A percentile compares a stretch with the other conserved stretches of the same genome.
Evolutionary conservation across 2,329 filamentous ascomycete genomes (phyloP).

Genomic region (Setomelanomma holmii): DNA sequence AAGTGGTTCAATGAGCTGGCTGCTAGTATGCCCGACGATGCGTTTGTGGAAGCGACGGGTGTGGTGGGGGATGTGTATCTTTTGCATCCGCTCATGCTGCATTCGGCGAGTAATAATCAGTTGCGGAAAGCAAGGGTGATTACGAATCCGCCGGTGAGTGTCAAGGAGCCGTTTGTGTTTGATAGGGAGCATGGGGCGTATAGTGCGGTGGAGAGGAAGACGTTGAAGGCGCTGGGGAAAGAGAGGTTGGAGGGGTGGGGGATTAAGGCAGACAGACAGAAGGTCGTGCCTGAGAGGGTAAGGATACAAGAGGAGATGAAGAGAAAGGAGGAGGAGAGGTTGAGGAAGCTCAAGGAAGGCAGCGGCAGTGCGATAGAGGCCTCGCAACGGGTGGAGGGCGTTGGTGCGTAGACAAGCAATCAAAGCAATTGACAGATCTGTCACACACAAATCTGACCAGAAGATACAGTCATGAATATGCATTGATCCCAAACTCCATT

Average conservation of each 20-base stretch:
- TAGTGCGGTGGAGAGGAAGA: constrained; percentile 64
- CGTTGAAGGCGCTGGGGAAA: constrained; percentile 58
- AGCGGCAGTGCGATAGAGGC: constrained; percentile 14
- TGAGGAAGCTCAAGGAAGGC: constrained; percentile 43
- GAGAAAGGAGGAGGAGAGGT: constrained; percentile 55
- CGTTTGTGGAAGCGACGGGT: constrained; percentile 64
- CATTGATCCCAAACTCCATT: constrained; percentile 27
- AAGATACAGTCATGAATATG: background rate
- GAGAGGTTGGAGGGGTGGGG: constrained; percentile 61
- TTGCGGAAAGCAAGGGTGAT: constrained; percentile 59
- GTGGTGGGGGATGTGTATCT: constrained; percentile 64
- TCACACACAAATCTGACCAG: constrained; percentile 7
- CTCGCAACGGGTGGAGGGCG: constrained; percentile 15
- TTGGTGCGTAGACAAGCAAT: constrained; percentile 1
- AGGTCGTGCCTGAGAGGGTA: constrained; percentile 59
- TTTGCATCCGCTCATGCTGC: constrained; percentile 67
- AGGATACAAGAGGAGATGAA: constrained; percentile 60
- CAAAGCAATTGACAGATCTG: too few species aligned
- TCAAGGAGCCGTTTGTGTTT: constrained; percentile 62
- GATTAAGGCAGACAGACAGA: constrained; percentile 59
- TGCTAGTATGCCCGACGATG: constrained; percentile 40
- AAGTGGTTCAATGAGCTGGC: constrained; percentile 56
- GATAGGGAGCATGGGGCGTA: constrained; percentile 59
- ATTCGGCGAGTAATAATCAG: constrained; percentile 61
- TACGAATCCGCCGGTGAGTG: constrained; percentile 62